phyloP scores from a whole-genome alignment of 352 stramenopile genomes.

The Globisporangium yorkense region DNA sequence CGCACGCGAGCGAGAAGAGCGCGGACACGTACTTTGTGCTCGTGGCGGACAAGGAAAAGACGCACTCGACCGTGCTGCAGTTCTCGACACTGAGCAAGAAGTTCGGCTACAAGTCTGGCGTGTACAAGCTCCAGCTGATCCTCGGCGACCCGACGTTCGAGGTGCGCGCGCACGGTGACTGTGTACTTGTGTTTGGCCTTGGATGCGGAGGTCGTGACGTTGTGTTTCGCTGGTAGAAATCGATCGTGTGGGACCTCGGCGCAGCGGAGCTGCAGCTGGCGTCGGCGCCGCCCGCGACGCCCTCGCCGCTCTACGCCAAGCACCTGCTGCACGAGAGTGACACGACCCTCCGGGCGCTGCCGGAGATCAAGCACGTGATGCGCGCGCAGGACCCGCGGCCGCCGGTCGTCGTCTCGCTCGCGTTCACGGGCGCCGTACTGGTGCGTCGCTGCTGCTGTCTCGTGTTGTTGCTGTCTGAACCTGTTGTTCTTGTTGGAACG shows the following conservation, averaged over 20 bases:
- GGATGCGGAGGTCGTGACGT: no score
- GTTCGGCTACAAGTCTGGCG: constrained; percentile 76
- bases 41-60: constrained; percentile 28
- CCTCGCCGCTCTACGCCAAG: constrained; percentile 85
- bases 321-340: constrained; percentile 83
- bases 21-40: constrained; percentile 76
- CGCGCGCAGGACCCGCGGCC: constrained; percentile 64
- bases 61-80: constrained; percentile 37
- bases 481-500: neutral
- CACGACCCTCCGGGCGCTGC: constrained; percentile 77
- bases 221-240: constrained; percentile 16
- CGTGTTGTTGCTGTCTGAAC: neutral
- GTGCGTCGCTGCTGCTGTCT: constrained; percentile 11
- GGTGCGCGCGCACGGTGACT: neutral
- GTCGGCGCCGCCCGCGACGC: constrained; percentile 42
- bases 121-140: constrained; percentile 65
- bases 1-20: constrained; percentile 34
- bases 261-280: constrained; percentile 61
- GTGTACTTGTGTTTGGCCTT: no score
- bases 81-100: constrained; percentile 73
- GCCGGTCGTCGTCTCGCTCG: constrained; percentile 55
- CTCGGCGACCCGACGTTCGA: constrained; percentile 75
- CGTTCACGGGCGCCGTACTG: constrained; percentile 61
- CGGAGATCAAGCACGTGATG: constrained; percentile 87
- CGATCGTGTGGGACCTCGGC: constrained; percentile 70